Base-by-base conservation (phyloP, 108 stramenopile genomes). In the Epipyxis sp. region DNA sequence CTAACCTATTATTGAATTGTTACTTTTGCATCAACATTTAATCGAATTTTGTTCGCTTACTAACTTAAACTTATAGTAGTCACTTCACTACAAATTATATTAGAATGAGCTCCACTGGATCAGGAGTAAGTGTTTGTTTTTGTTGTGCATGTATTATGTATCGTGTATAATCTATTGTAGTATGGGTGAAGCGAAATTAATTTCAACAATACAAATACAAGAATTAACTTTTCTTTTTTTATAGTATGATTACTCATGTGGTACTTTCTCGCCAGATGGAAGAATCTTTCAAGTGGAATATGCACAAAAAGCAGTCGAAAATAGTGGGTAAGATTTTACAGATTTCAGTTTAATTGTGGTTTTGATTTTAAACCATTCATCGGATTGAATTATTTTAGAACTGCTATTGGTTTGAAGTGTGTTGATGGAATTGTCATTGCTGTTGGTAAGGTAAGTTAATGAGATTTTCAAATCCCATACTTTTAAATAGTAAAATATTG, bases 231-330 rank as follows among this genome's bases (percentile, higher is more conserved):
- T 37, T 25, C 6, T 32, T 65, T 65, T 25, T 25, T 65, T 37
- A 27, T 57, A 74, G 71, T 74, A 74, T 57, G 71, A 74, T 32
- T 74, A 74, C 42, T 74, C 71, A 6, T 74, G 71, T 25, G 71
- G 71, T 42, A 74, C 71, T 20, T 74, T 30, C 34, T 94, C 93
- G 43, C 97, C 98, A 40, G 98, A 99, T 81, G 98, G 98, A 34
- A 91, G 94, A 40, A 94, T 99, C 68, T 98, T 97, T 77, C 94
- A 95, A 82, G 89, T 97, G 40, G 95, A 95, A 83, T 96, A 95
- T 59, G 85, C 85, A 29, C 79, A 77, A 2, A 86, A 86, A 6
- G 85, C 71, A 10, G 71, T 74, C 3, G 71, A 74, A 42, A 74
- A 74, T 37, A 74, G 71, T 25, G 71, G 71, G 71, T 74, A 74